These are phyloP conservation scores for Amanita phalloides DNA, from an alignment of 768 basidiomycete species.

Conservation along the genomic window DNA sequence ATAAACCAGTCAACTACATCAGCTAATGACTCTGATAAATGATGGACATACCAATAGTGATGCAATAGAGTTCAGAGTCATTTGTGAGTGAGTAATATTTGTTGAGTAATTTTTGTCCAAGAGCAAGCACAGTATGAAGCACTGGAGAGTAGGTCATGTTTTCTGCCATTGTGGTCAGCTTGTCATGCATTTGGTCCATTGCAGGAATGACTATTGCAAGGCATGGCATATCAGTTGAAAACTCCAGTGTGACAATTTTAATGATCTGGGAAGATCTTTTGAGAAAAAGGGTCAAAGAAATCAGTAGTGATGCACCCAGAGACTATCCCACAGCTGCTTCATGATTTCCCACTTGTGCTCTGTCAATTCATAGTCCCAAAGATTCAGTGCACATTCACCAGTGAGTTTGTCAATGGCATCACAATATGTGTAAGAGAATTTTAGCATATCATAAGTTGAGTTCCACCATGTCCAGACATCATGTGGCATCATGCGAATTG, in stretches of 20 bases:
- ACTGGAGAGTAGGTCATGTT: neutral
- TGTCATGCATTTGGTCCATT: neutral
- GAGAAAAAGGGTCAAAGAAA: neutral
- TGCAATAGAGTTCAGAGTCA: conserved; percentile 11
- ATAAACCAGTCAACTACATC: neutral
- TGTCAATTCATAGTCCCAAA: conserved; percentile 12
- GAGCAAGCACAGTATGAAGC: neutral
- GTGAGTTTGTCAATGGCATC: conserved; percentile 14
- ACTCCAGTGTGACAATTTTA: neutral
- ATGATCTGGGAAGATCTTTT: neutral
- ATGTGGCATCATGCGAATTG: conserved; percentile 18
- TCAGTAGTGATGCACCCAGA: neutral
- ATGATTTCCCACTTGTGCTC: conserved; percentile 20
- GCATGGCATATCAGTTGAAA: neutral
- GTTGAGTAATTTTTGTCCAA: conserved; percentile 10
- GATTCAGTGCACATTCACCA: conserved; percentile 7
- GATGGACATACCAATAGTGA: conserved; percentile 10
- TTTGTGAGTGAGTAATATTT: conserved; percentile 12
- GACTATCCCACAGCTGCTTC: conserved; percentile 13
- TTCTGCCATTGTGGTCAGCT: neutral
- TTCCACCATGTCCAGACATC: conserved; percentile 28
- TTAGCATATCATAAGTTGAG: no score
- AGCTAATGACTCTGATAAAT: neutral
- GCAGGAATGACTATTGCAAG: neutral
- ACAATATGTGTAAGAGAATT: conserved; percentile 18